A percentile compares a stretch with the other conserved stretches of the same genome.
These are phyloP conservation scores for Penicillium sp. DNA, from an alignment of 2,329 filamentous ascomycete species.

Conservation along the genomic window DNA sequence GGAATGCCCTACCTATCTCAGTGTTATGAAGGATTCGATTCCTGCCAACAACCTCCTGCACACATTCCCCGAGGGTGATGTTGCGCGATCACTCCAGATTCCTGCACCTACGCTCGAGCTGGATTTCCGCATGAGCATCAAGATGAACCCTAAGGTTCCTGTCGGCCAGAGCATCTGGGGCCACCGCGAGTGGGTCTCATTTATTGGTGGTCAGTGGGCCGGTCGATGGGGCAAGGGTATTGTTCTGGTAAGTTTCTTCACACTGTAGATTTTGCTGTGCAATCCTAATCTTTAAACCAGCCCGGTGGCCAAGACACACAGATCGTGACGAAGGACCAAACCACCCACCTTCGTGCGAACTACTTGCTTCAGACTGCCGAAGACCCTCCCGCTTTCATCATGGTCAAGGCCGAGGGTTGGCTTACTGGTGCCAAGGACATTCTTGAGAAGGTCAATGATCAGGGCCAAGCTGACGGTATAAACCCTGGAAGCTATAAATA, in stretches of 20 bases:
- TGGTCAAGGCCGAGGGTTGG: conserved; percentile 50
- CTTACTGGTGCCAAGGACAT: conserved; percentile 51
- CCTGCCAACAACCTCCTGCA: conserved; percentile 53
- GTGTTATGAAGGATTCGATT: conserved; percentile 54
- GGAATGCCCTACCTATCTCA: conserved; percentile 52
- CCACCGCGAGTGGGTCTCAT: conserved; percentile 53
- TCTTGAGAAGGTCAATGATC: conserved; percentile 49
- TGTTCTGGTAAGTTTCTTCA: conserved; percentile 42
- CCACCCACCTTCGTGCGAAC: conserved; percentile 46
- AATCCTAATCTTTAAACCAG: conserved; percentile 25
- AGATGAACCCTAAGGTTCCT: conserved; percentile 52
- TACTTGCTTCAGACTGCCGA: conserved; percentile 54
- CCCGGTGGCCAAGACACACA: conserved; percentile 54
- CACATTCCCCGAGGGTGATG: conserved; percentile 51
- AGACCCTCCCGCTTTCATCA: conserved; percentile 52
- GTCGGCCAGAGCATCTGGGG: conserved; percentile 51
- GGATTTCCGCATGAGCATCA: conserved; percentile 56
- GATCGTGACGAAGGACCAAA: conserved; percentile 49
- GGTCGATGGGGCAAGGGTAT: conserved; percentile 55
- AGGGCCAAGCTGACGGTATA: conserved; percentile 45
- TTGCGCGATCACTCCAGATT: conserved; percentile 49
- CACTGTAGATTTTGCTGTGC: neutral
- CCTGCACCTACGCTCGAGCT: conserved; percentile 51
- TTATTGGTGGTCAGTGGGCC: conserved; percentile 53
- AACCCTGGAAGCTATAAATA: conserved; percentile 53